Evolutionary conservation across 1,139 yeast species (phyloP), one percentile per base, ranked within the genome.

Genomic region (Kodamaea ohmeri): DNA sequence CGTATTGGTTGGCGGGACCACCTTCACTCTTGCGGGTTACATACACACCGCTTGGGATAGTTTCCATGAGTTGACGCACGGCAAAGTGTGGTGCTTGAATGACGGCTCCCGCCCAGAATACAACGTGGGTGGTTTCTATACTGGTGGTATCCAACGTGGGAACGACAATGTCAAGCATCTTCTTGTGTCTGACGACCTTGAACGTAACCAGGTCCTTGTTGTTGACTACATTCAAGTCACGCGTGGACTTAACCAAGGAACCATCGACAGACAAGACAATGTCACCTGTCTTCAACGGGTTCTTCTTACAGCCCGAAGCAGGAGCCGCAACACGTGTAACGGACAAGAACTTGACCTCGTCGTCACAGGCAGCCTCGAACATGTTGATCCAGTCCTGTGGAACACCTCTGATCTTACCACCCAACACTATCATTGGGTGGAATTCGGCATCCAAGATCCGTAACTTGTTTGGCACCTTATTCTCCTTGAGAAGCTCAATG

Each of bases 1-100:
- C 86, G 56, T 85, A 87, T 52, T 85, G 92, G 43, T 79, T 74
- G 13, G 95, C 92, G 7, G 96, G 96, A 0, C 95, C 86, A 11
- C 96, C 95, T 25, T 78, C 73, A 33, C 80, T 73, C 54, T 85
- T 75, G 22, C 79, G 72, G 1, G 88, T 81, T 36, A 88, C 80
- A 54, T 87, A 89, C 11, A 89, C 92, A 41, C 79, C 81, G 15
- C 90, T 82, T n/a, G 95, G 96, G 36, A 87, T 67, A 39, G 76
- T 71, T 40, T 78, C 79, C 76, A 85, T 81, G 35, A 85, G 79
- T 63, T 87, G 96, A 51, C 68, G 60, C 48, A 65, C 65, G 24
- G 67, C 72, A 44, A 61, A 67, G 47, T 70, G 75, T 26, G 87
- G 84, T 4, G 78, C 68, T 48, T 75, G 76, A 21, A 78, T 38